phyloP scores from a whole-genome alignment of 345 rosid species.

The Bruguiera sexangula region DNA sequence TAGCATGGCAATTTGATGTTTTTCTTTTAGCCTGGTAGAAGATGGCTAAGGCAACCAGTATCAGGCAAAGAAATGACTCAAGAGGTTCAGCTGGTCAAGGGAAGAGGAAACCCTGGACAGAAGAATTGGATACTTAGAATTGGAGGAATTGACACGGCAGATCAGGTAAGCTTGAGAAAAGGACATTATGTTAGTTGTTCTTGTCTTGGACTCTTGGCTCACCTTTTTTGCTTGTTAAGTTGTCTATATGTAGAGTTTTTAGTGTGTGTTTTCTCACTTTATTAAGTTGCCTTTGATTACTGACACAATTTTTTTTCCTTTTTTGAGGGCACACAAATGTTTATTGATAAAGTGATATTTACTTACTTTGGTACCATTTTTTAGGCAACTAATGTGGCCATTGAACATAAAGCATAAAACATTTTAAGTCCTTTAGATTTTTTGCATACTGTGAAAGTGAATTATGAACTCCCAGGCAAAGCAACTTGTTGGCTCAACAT shows the following conservation, averaged over 20 bases:
- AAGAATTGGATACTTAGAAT: slow-evolving; percentile 87
- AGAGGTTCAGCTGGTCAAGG: slow-evolving; percentile 76
- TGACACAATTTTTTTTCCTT: too few relatives aligned
- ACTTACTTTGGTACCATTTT: too few relatives aligned
- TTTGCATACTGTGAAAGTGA: neutral
- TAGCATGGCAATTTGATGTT: slow-evolving; percentile 2
- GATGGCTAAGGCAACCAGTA: slow-evolving; percentile 76
- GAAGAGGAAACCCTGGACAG: slow-evolving; percentile 68
- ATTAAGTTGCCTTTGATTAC: neutral
- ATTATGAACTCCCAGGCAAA: slow-evolving; percentile 49
- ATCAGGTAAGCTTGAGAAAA: slow-evolving; percentile 45
- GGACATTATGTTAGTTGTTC: neutral
- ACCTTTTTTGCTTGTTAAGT: neutral
- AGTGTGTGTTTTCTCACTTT: neutral
- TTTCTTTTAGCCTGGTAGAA: slow-evolving; percentile 63
- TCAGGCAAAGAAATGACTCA: slow-evolving; percentile 55
- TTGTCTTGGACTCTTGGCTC: neutral
- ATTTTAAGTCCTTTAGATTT: neutral
- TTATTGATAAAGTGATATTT: too few relatives aligned
- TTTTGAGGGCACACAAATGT: too few relatives aligned
- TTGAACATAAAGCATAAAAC: too few relatives aligned
- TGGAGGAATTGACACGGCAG: slow-evolving; percentile 61
- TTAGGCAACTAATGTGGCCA: too few relatives aligned
- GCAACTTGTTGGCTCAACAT: slow-evolving; percentile 79
- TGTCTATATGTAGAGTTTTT: neutral